These are phyloP conservation scores for Copromyces sp. DNA, from an alignment of 495 filamentous ascomycete species.

Conservation along the genomic window DNA sequence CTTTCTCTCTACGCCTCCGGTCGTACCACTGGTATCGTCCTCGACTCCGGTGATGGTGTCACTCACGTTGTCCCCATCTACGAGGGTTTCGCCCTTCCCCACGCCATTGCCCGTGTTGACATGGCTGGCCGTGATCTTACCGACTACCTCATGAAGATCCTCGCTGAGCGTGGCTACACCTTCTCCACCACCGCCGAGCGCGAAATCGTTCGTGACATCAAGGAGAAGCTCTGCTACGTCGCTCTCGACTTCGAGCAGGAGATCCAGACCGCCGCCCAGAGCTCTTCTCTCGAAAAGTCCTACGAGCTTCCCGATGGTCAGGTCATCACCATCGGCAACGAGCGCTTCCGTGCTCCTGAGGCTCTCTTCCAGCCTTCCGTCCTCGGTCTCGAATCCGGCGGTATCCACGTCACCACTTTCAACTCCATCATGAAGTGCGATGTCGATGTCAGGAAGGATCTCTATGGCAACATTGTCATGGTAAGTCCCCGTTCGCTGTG, in stretches of 20 bases:
- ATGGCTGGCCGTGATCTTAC: conserved; percentile 99
- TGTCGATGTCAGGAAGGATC: conserved; percentile 98
- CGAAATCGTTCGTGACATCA: conserved; percentile 99
- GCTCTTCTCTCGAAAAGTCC: conserved; percentile 96
- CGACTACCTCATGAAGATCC: conserved; percentile 99
- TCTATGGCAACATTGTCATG: conserved; percentile 99
- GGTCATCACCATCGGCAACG: conserved; percentile 99
- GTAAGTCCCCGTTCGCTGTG: conserved; percentile 42
- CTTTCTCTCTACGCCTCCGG: conserved; percentile 98
- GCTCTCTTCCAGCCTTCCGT: conserved; percentile 99
- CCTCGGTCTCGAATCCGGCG: conserved; percentile 92
- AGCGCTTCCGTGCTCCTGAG: conserved; percentile 98
- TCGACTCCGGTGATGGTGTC: conserved; percentile 99
- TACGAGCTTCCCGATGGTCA: conserved; percentile 99
- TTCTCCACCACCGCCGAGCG: conserved; percentile 99
- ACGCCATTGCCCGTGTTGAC: conserved; percentile 98
- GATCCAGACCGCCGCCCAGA: conserved; percentile 98
- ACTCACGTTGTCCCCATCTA: conserved; percentile 99
- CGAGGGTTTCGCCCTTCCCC: conserved; percentile 98
- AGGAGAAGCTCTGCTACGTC: conserved; percentile 99
- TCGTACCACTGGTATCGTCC: conserved; percentile 99
- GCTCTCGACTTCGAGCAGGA: conserved; percentile 99
- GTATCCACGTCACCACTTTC: conserved; percentile 99
- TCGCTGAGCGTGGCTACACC: conserved; percentile 97
- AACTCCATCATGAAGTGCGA: conserved; percentile 99